Percentiles rank a stretch among this genome's conserved stretches.
Conservation (phyloP, 495 filamentous ascomycete species). For the Lasiosphaeria ovina region DNA sequence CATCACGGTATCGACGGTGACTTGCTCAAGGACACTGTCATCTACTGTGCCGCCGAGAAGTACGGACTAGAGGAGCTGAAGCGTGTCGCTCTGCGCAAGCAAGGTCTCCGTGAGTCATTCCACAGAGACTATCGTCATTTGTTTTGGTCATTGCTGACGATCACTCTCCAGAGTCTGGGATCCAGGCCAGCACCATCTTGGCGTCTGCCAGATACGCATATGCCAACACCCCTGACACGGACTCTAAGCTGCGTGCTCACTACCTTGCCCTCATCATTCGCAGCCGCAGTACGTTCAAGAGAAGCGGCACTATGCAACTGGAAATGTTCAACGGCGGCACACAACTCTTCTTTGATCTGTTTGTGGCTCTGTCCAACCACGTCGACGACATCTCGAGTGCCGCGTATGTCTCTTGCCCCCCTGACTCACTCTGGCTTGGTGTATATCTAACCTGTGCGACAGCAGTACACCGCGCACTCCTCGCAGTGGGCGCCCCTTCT, state of each 20-base stretch:
- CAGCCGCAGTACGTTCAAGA: slow-evolving; percentile 79
- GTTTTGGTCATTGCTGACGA: neutral
- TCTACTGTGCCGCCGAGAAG: slow-evolving; percentile 85
- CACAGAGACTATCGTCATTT: neutral
- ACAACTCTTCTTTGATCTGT: slow-evolving; percentile 87
- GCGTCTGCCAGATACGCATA: slow-evolving; percentile 83
- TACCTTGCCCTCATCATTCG: slow-evolving; percentile 91
- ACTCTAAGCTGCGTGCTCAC: slow-evolving; percentile 85
- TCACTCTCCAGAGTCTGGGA: slow-evolving; percentile 59
- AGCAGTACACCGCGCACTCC: slow-evolving; percentile 46
- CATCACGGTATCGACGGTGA: slow-evolving; percentile 61
- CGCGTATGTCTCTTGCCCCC: slow-evolving; percentile 37
- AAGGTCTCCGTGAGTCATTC: slow-evolving; percentile 60
- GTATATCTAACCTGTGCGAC: slow-evolving; percentile 1
- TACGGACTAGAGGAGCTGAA: slow-evolving; percentile 81
- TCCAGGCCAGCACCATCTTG: slow-evolving; percentile 81
- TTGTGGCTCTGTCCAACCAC: slow-evolving; percentile 90
- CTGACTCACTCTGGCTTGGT: slow-evolving; percentile 1
- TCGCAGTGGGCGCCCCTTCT: slow-evolving; percentile 39
- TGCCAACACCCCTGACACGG: slow-evolving; percentile 80
- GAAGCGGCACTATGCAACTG: slow-evolving; percentile 93
- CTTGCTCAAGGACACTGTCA: slow-evolving; percentile 81
- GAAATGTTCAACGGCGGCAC: slow-evolving; percentile 84
- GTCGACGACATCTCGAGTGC: slow-evolving; percentile 60
- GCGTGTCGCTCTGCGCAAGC: slow-evolving; percentile 78